Evolutionary conservation across 2,329 filamentous ascomycete species (phyloP).

Genomic region (Fusarium sambucinum): DNA sequence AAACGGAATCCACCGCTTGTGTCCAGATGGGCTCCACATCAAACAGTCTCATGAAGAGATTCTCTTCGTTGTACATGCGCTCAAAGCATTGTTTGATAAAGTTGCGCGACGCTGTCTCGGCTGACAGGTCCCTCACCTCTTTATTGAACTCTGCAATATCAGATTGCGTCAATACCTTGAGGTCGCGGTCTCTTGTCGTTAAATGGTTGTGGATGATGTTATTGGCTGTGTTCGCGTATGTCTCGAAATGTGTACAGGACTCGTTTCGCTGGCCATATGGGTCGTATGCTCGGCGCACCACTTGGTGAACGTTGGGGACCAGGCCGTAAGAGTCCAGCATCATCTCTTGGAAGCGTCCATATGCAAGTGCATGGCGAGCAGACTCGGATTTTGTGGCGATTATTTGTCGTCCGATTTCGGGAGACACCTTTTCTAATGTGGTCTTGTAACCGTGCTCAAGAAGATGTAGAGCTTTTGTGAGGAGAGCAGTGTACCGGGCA

Average conservation of each 20-base stretch:
- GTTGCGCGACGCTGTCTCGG: conserved; percentile 68
- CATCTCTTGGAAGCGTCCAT: conserved; percentile 70
- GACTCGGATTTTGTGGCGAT: conserved; percentile 68
- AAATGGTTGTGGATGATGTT: conserved; percentile 68
- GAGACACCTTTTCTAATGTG: conserved; percentile 65
- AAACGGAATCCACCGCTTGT: conserved; percentile 62
- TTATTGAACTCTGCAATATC: conserved; percentile 67
- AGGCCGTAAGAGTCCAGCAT: conserved; percentile 68
- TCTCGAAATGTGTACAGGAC: conserved; percentile 60
- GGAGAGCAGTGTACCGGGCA: conserved; percentile 84
- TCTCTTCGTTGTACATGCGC: conserved; percentile 66
- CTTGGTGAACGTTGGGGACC: conserved; percentile 67
- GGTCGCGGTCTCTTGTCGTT: conserved; percentile 64
- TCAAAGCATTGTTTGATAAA: conserved; percentile 72
- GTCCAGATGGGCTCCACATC: conserved; percentile 67
- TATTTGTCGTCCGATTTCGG: conserved; percentile 68
- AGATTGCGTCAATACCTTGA: conserved; percentile 65
- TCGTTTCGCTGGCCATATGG: conserved; percentile 61
- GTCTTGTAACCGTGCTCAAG: conserved; percentile 69
- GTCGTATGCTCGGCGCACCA: conserved; percentile 65
- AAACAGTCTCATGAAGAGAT: conserved; percentile 67
- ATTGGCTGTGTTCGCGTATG: conserved; percentile 66
- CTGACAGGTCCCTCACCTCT: conserved; percentile 61
- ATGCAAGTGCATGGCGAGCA: conserved; percentile 69
- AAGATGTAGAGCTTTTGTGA: conserved; percentile 74